Base-by-base conservation (phyloP, 208 protist species). In the Crithidia bombi region DNA sequence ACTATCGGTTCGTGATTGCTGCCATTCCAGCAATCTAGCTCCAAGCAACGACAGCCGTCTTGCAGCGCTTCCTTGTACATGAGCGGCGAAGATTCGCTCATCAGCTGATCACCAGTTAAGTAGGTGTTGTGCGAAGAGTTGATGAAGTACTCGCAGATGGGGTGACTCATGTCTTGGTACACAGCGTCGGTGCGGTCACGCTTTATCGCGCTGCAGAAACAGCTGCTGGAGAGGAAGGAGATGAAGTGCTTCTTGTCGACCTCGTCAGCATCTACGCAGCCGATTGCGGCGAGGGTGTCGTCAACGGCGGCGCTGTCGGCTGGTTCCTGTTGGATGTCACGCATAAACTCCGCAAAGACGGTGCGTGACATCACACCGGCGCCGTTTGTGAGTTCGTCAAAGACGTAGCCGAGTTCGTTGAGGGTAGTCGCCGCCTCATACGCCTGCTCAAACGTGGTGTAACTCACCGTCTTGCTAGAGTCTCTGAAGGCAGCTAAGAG, bases 51-150 rank as follows among this genome's bases (percentile, higher is more conserved):
- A 59, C 85, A 94, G 7, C 90, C 90, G 56, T 81, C 73, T 17
- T 83, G 69, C 23, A 95, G 73, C n/a, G 72, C 83, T 55, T 85
- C 81, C 41, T 78, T 74, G 72, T 94, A 93, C 79, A 90, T 91
- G 5, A 87, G 58, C 12, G 80, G 14, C 14, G 79, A 78, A n/a
- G 80, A 88, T 26, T 69, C 69, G 52, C 79, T 83, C 56, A 58
- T 68, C 36, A 99, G 69, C 85, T 99, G 98, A 79, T 98, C 82
- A 12, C 94, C 95, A 4, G 85, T 87, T 19, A 99, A 74, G 74
- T 98, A 99, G 2, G 98, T 98, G 79, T 99, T 99, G 79, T 99
- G 97, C 11, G 92, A 98, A 15, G 92, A 93, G 64, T 86, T 86
- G 68, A 98, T 96, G 69, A 85, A 98, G 85, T 98, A 98, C 39